phyloP scores from a whole-genome alignment of 176 grass and related monocot genomes.

The Neostapfia colusana region DNA sequence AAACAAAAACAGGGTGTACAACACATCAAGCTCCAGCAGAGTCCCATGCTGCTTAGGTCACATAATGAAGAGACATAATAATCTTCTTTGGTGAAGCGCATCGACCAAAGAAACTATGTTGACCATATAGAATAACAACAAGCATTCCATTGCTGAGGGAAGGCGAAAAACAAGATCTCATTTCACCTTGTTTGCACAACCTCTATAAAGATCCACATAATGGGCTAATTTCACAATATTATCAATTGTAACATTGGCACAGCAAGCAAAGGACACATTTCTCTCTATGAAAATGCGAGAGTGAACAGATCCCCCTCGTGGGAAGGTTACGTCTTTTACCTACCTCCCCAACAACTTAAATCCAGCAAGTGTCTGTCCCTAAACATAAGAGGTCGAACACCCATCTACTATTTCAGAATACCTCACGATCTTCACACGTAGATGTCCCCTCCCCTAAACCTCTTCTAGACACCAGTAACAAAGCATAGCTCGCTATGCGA shows the following conservation, averaged over 20 bases:
- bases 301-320: background rate
- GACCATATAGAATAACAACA: background rate
- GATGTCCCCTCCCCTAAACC: background rate
- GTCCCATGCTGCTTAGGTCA: background rate
- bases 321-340: background rate
- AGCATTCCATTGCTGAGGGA: background rate
- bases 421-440: background rate
- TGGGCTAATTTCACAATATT: background rate
- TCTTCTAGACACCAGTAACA: background rate
- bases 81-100: background rate
- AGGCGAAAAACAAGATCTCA: background rate
- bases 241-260: background rate
- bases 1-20: background rate
- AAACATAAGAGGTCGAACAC: background rate
- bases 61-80: background rate
- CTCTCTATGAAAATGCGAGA: background rate
- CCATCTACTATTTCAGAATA: background rate
- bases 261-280: conserved; percentile 9
- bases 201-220: too few species aligned
- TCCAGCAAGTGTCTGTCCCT: background rate
- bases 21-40: background rate
- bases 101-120: background rate
- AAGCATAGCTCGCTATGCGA: background rate
- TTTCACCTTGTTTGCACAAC: background rate
- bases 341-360: background rate